phyloP scores from a whole-genome alignment of 768 basidiomycete species.

The Tremella fuciformis region DNA sequence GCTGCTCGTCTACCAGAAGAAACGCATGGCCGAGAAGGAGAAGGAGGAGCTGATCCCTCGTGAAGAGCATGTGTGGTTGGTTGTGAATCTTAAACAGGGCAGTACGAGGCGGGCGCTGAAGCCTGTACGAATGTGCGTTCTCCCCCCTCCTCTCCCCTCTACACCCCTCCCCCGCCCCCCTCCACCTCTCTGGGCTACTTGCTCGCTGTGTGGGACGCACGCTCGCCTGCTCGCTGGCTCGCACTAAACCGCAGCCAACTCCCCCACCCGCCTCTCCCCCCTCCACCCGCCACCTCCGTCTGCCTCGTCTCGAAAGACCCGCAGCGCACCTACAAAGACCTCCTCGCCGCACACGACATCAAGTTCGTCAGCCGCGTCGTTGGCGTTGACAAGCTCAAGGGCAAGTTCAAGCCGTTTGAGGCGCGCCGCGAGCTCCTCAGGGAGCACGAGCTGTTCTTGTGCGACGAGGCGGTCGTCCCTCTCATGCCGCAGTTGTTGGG shows the following conservation, averaged over 20 bases:
- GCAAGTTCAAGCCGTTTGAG: conserved; percentile 68
- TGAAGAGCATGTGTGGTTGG: conserved; percentile 85
- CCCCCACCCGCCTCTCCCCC: conserved; percentile 62
- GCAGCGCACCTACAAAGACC: conserved; percentile 92
- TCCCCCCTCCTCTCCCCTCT: not conserved
- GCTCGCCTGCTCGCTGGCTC: not conserved
- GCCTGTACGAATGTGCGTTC: conserved; percentile 75
- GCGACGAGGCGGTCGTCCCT: conserved; percentile 86
- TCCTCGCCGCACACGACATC: conserved; percentile 70
- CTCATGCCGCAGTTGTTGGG: conserved; percentile 82
- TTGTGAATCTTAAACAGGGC: conserved; percentile 80
- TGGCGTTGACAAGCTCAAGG: conserved; percentile 84
- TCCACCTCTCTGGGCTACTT: not conserved
- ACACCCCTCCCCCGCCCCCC: not conserved
- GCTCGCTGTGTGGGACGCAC: too few relatives aligned
- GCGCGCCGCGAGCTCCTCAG: conserved; percentile 70
- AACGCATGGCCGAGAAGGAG: conserved; percentile 64
- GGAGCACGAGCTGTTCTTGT: conserved; percentile 88
- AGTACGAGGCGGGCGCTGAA: conserved; percentile 71
- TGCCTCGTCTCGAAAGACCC: conserved; percentile 95
- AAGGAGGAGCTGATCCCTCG: conserved; percentile 66
- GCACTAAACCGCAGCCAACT: conserved; percentile 53
- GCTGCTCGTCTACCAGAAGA: conserved; percentile 67
- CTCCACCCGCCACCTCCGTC: conserved; percentile 76
- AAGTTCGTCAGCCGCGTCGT: conserved; percentile 90